phyloP scores from a whole-genome alignment of 2,329 filamentous ascomycete genomes.

The Cordyceps cateniannulata region DNA sequence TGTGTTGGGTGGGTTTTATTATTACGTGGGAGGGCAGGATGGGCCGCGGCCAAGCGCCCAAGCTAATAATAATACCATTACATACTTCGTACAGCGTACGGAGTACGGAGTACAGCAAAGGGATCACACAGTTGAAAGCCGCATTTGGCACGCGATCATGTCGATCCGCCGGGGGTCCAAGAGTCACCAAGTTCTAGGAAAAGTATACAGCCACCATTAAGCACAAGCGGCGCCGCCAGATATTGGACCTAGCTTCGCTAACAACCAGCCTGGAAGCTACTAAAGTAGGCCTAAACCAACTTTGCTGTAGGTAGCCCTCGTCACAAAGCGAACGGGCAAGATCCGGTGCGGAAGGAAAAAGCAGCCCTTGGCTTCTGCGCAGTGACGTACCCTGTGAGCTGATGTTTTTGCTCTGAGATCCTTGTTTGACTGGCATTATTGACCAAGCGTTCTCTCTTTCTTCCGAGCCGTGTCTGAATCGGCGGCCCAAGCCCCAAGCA shows the following conservation, averaged over 20 bases:
- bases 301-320: not conserved
- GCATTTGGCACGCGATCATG: constrained; percentile 14
- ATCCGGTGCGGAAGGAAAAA: not conserved
- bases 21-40: not conserved
- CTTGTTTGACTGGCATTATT: too few relatives aligned
- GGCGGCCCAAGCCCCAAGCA: too few relatives aligned
- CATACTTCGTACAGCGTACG: too few relatives aligned
- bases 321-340: not conserved
- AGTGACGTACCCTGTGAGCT: not conserved
- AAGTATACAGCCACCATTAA: not conserved
- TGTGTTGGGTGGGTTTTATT: not conserved
- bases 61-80: not conserved
- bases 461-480: not conserved
- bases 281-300: too few relatives aligned
- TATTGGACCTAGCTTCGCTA: not conserved
- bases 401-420: not conserved
- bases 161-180: constrained; percentile 1
- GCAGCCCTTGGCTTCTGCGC: not conserved
- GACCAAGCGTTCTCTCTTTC: not conserved
- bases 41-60: not conserved
- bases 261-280: not conserved
- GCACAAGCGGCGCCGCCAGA: not conserved
- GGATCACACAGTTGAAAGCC: not conserved
- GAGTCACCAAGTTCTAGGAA: not conserved
- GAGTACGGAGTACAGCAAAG: too few relatives aligned